Base-by-base conservation (phyloP, 1,284 basidiomycete genomes). In the Cutaneotrichosporon spelunceum region DNA sequence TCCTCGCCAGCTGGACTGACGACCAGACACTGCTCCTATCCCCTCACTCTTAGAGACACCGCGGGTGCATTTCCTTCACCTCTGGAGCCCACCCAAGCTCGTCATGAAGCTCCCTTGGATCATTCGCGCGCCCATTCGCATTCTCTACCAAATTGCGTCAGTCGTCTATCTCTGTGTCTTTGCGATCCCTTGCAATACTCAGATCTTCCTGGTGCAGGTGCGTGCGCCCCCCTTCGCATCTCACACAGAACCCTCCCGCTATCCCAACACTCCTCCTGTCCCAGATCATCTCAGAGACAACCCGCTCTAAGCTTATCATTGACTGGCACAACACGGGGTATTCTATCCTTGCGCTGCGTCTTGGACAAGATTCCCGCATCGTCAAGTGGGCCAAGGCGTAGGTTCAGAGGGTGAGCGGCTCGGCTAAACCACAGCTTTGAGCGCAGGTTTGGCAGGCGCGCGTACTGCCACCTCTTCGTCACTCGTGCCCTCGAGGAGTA, bases 271-370 rank as follows among this genome's bases (percentile, higher is more conserved):
- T 99, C 14, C 85, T 87, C 2, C 81, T 99, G 10, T 91, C 92
- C 2, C 89, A 90, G 81, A 75, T 93, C 44, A 86, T 89, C 0
- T 84, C 84, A 24, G 77, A 80, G 54, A 72, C 91, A 5, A 83
- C 86, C 19, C 86, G 88, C 1, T 88, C 87, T 65, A 90, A 90
- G 70, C 82, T 99, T 63, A 89, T 99, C 60, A 95, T 99, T 64
- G 96, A 99, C 79, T 99, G 96, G 96, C 96, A 99, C 77, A 99
- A 99, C 76, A 85, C 95, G 10, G 94, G 93, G 8, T 95, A 93
- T 75, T 97, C 88, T 61, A 93, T 99, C 56, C 84, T 99, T 34
- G 90, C 89, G 0, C 80, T 99, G 63, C 88, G 87, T 66, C 79
- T 95, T 9, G 90, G 92, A 0, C 63, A 81, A 0, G 74, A 78